phyloP scores from a whole-genome alignment of 306 rosid genomes.

The Casuarina equisetifolia region DNA sequence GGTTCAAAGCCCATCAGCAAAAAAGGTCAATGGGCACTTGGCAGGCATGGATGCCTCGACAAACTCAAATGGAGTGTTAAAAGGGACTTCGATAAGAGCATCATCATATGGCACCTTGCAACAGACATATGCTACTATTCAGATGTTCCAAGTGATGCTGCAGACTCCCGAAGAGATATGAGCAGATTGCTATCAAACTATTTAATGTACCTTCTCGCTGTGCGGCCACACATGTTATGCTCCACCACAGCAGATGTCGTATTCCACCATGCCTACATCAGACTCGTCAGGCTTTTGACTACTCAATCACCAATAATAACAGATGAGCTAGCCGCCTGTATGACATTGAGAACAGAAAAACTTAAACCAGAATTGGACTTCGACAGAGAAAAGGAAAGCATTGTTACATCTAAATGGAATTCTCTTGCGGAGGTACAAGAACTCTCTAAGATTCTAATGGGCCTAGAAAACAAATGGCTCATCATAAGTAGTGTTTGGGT shows the following conservation, averaged over 20 bases:
- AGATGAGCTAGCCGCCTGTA: slow-evolving; percentile 42
- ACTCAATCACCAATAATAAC: slow-evolving; percentile 20
- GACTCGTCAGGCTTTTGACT: slow-evolving; percentile 27
- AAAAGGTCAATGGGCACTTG: slow-evolving; percentile 55
- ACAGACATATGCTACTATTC: slow-evolving; percentile 55
- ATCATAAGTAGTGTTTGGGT: slow-evolving; percentile 64
- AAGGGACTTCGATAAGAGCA: slow-evolving; percentile 61
- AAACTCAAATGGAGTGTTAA: slow-evolving; percentile 41
- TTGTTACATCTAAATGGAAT: slow-evolving; percentile 54
- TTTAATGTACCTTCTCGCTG: slow-evolving; percentile 64
- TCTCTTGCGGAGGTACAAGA: slow-evolving; percentile 48
- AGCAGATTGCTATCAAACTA: slow-evolving; percentile 47
- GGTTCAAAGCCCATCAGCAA: slow-evolving; percentile 40
- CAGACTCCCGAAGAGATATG: slow-evolving; percentile 29
- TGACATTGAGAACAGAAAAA: slow-evolving; percentile 35
- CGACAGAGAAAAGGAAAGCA: slow-evolving; percentile 48
- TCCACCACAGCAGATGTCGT: slow-evolving; percentile 42
- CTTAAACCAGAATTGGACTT: slow-evolving; percentile 9
- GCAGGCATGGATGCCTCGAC: slow-evolving; percentile 39
- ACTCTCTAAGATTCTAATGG: slow-evolving; percentile 43
- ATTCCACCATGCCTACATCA: slow-evolving; percentile 44
- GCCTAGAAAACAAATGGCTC: slow-evolving; percentile 41
- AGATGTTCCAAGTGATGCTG: background rate
- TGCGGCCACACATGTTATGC: slow-evolving; percentile 59
- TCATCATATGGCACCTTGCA: slow-evolving; percentile 70